Conservation (phyloP, 108 stramenopile species). For the Cyclotella sp. region DNA sequence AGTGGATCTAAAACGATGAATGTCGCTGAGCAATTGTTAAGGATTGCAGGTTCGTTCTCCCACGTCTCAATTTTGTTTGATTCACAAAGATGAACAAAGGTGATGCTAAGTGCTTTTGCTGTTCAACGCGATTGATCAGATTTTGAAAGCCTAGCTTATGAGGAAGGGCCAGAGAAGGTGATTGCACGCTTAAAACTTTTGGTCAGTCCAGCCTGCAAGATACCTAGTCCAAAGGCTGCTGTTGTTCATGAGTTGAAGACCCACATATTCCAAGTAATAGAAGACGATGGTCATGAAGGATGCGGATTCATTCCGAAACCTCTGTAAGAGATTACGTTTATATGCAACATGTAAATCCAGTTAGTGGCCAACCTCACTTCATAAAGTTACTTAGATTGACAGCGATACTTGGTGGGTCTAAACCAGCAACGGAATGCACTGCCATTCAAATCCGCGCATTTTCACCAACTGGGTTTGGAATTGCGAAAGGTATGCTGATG, state of each 20-base stretch:
- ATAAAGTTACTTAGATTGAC: no score
- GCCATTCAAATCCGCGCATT: conserved; percentile 59
- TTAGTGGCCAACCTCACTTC: no score
- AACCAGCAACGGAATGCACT: neutral
- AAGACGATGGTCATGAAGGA: conserved; percentile 47
- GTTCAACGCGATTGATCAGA: neutral
- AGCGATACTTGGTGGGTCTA: conserved; percentile 11
- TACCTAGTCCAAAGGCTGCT: neutral
- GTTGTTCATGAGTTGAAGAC: neutral
- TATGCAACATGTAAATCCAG: neutral
- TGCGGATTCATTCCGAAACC: conserved; percentile 56
- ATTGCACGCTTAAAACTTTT: conserved; percentile 10
- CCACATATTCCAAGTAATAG: conserved; percentile 31
- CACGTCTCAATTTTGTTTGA: neutral
- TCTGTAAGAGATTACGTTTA: neutral
- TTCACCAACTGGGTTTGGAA: conserved; percentile 44
- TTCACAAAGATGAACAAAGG: neutral
- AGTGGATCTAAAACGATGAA: neutral
- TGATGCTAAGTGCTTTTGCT: neutral
- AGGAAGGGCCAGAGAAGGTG: conserved; percentile 8
- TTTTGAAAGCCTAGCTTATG: conserved; percentile 12
- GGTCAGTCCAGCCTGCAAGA: conserved; percentile 11
- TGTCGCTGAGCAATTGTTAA: neutral
- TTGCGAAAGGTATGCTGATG: conserved; percentile 55
- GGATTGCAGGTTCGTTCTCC: conserved; percentile 4